A percentile compares a stretch with the other conserved stretches of the same genome.
phyloP scores from a whole-genome alignment of 2,329 filamentous ascomycete genomes.

The Penicillium sp. region DNA sequence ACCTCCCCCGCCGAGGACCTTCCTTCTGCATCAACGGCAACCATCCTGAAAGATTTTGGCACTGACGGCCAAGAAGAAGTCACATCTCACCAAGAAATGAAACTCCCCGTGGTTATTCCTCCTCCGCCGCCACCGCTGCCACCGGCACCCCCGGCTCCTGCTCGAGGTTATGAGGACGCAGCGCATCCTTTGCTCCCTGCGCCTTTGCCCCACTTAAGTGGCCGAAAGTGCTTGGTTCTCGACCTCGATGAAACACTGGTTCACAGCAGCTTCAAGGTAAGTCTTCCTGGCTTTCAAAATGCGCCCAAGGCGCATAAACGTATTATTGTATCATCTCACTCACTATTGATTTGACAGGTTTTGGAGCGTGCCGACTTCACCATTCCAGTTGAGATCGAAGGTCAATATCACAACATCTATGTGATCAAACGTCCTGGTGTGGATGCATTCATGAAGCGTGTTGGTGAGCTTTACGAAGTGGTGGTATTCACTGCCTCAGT shows the following conservation, averaged over 20 bases:
- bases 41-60: conserved; percentile 28
- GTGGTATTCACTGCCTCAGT: conserved; percentile 98
- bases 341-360: conserved; percentile 59
- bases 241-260: conserved; percentile 96
- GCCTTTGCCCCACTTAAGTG: conserved; percentile 73
- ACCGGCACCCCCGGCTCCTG: conserved; percentile 24
- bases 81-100: conserved; percentile 42
- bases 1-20: conserved; percentile 67
- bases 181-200: conserved; percentile 75
- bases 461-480: conserved; percentile 96
- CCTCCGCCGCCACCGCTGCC: conserved; percentile 60
- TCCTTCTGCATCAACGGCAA: conserved; percentile 44
- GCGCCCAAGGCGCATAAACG: conserved; percentile 6
- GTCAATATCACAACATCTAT: conserved; percentile 98
- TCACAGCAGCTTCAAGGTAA: conserved; percentile 97
- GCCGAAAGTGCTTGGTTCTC: conserved; percentile 89
- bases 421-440: conserved; percentile 99
- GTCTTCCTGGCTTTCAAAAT: conserved; percentile 15
- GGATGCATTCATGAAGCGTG: conserved; percentile 97
- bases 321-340: conserved; percentile 19
- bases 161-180: conserved; percentile 42
- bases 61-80: conserved; percentile 48
- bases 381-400: conserved; percentile 97
- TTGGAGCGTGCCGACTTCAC: conserved; percentile 98
- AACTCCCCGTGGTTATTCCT: conserved; percentile 53